Evolutionary conservation across 2,329 filamentous ascomycete species (phyloP), one percentile per base, ranked within the genome.

Genomic region (Arthrobotrys entomopaga): DNA sequence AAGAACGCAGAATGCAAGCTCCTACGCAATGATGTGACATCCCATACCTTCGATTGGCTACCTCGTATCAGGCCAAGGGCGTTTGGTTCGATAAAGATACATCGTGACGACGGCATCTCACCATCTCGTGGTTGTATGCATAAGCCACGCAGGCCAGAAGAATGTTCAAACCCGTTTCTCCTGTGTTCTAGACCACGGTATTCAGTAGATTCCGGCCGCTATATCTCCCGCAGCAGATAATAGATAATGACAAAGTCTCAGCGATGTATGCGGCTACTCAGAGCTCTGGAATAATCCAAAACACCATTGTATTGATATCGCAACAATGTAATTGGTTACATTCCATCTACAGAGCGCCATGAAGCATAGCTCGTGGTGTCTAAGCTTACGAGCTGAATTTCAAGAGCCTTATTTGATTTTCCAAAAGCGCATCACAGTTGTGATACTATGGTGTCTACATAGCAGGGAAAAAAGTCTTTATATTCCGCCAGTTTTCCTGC

Each of bases 311-410:
- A 24, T 56, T 26, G 6, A 15, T 34, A 34, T 34, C 10, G 29
- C 29, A 34, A 34, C 29, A 43, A 10, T 3, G 8, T 43, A 16
- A 57, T 57, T 57, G 53, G 53, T 19, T 22, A 11, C 29, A 2
- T 8, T 22, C 29, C 26, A 38, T 53, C 24, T 1, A 20, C 8
- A 16, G 34, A 34, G 19, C 38, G 38, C 53, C 53, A 57, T 43
- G 15, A 34, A n/a, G 38, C n/a, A 13, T 19, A 38, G 42, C 53
- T 46, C 20, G 22, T 57, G 20, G 43, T 38, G n/a, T 34, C 20
- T 43, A n/a, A 56, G 52, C 29, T 43, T 57, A 57, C 53, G 38
- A 43, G 34, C 53, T 57, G 53, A 57, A 24, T 24, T 57, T 22
- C 8, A 24, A 16, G 42, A 57, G 53, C 53, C 34, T 57, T 38